Percentiles rank a stretch among this genome's conserved stretches.
Evolutionary conservation across 441 rosid species (phyloP).

Genomic region (Francoa sonchifolia): DNA sequence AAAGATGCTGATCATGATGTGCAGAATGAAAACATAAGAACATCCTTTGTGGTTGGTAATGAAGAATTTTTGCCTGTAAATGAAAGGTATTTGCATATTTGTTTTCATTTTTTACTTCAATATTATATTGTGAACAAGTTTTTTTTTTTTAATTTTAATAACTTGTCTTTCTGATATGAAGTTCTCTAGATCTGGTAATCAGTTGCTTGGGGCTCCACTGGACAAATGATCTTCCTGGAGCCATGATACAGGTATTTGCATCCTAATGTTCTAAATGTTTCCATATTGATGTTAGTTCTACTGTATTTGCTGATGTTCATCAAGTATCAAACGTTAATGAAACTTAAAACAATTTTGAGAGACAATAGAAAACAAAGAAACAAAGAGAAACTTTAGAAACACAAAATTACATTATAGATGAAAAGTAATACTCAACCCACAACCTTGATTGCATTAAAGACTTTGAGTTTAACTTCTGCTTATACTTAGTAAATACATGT

Average conservation of each 20-base stretch:
- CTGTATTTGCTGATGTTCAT: too few relatives aligned
- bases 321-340: too few relatives aligned
- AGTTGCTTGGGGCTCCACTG: constrained; percentile 96
- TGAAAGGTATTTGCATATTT: constrained; percentile 40
- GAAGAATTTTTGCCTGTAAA: constrained; percentile 86
- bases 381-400: too few relatives aligned
- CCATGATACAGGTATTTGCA: constrained; percentile 75
- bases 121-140: not conserved
- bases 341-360: too few relatives aligned
- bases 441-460: too few relatives aligned
- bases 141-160: not conserved
- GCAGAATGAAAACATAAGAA: constrained; percentile 30
- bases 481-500: too few relatives aligned
- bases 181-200: constrained; percentile 84
- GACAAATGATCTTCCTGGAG: constrained; percentile 98
- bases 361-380: too few relatives aligned
- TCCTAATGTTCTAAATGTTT: constrained; percentile 3
- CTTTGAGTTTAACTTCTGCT: too few relatives aligned
- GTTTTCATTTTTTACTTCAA: not conserved
- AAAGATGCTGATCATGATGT: constrained; percentile 31
- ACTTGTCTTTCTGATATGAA: constrained; percentile 26
- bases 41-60: constrained; percentile 69
- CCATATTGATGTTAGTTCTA: too few relatives aligned
- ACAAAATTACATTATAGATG: too few relatives aligned
- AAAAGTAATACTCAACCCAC: too few relatives aligned